phyloP scores from a whole-genome alignment of 2,329 filamentous ascomycete genomes.

The Colletotrichum liriopes region DNA sequence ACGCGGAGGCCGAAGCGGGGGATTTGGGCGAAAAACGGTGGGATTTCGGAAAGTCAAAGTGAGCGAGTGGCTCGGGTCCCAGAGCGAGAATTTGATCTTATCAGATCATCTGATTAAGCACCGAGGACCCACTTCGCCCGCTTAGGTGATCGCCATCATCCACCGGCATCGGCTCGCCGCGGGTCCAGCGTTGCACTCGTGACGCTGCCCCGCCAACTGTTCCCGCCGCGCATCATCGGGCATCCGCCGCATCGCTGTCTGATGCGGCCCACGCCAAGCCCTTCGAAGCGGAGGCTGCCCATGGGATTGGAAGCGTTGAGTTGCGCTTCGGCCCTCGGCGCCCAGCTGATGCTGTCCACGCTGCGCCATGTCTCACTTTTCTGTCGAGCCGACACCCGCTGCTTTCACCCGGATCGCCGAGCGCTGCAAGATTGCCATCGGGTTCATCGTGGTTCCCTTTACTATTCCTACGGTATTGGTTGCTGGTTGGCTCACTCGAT shows the following conservation, averaged over 20 bases:
- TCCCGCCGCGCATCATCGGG: not conserved
- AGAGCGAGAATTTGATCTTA: conserved; percentile 40
- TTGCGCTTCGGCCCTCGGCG: not conserved
- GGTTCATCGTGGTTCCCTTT: too few species aligned
- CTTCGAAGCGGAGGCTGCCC: too few species aligned
- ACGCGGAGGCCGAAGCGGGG: not conserved
- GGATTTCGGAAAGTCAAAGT: conserved; percentile 7
- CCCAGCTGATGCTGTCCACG: conserved; percentile 22
- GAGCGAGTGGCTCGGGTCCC: not conserved
- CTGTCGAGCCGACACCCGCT: too few species aligned
- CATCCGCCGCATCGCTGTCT: too few species aligned
- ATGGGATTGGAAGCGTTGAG: conserved; percentile 3
- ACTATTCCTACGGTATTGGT: too few species aligned
- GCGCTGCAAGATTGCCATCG: too few species aligned
- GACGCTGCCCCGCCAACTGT: not conserved
- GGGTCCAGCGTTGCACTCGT: conserved; percentile 6
- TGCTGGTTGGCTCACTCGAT: too few species aligned
- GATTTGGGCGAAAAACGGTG: not conserved
- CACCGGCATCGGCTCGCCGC: conserved; percentile 38
- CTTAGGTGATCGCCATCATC: conserved; percentile 31
- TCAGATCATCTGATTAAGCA: conserved; percentile 44
- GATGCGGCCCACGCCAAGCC: not conserved
- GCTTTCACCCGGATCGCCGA: too few species aligned
- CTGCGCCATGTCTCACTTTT: conserved; percentile 22
- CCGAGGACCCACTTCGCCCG: not conserved